These are phyloP conservation scores for Pycnococcus provasolii DNA, from an alignment of 139 green algal genomes.

Conservation along the genomic window DNA sequence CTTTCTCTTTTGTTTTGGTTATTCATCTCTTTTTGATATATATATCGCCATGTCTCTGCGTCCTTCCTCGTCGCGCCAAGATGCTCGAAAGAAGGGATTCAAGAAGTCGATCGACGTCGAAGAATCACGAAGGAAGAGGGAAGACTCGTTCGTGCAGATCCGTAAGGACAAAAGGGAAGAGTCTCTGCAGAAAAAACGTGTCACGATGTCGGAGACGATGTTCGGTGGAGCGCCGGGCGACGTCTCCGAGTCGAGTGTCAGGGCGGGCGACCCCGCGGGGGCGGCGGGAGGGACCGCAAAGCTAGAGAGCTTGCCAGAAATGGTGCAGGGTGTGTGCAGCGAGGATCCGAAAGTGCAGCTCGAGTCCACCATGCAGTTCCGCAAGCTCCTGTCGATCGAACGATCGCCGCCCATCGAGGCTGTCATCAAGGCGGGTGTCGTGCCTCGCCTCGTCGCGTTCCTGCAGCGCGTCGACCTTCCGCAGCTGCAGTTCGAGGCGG, in stretches of 20 bases:
- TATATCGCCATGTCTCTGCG: too few relatives aligned
- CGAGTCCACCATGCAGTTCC: constrained; percentile 90
- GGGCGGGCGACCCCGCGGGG: not conserved
- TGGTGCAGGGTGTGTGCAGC: constrained; percentile 80
- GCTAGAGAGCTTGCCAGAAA: constrained; percentile 84
- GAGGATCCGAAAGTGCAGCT: constrained; percentile 72
- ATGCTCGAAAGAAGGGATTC: constrained; percentile 45
- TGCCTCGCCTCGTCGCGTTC: constrained; percentile 94
- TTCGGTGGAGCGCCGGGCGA: constrained; percentile 6
- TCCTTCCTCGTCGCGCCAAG: constrained; percentile 14
- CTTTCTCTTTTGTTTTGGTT: too few relatives aligned
- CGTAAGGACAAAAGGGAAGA: constrained; percentile 96
- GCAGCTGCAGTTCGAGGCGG: constrained; percentile 89
- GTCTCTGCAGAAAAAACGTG: constrained; percentile 92
- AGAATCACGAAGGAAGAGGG: constrained; percentile 82
- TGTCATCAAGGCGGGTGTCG: constrained; percentile 89
- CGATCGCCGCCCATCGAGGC: constrained; percentile 95
- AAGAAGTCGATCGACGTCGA: constrained; percentile 88
- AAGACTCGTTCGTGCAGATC: constrained; percentile 93
- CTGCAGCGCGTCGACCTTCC: constrained; percentile 71
- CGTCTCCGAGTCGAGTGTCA: not conserved
- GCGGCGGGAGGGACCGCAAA: constrained; percentile 20
- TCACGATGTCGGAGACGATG: constrained; percentile 26
- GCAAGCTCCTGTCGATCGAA: constrained; percentile 98
- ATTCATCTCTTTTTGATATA: too few relatives aligned